Evolutionary conservation across 129 eudicot species (phyloP).

Genomic region (Flaveria bidentis): DNA sequence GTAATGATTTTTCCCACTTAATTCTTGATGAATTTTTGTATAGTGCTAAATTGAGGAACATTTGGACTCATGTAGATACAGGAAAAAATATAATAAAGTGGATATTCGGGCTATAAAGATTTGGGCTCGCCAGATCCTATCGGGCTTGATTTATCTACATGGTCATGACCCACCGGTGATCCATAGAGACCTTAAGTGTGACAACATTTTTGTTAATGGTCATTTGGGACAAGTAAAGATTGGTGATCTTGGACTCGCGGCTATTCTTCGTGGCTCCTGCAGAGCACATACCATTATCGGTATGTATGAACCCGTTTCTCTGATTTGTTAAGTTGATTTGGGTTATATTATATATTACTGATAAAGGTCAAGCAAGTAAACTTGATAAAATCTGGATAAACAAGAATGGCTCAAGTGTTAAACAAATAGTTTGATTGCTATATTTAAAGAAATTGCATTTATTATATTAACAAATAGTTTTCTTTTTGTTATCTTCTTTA

Average conservation of each 20-base stretch:
- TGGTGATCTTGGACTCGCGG: slow-evolving; percentile 91
- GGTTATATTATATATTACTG: not conserved
- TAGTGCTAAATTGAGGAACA: slow-evolving; percentile 20
- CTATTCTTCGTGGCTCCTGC: slow-evolving; percentile 65
- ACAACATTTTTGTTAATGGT: slow-evolving; percentile 80
- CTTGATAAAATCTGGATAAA: not conserved
- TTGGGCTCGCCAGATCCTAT: slow-evolving; percentile 84
- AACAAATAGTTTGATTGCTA: not conserved
- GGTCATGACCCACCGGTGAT: slow-evolving; percentile 86
- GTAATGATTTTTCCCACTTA: slow-evolving; percentile 43
- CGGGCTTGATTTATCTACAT: slow-evolving; percentile 75
- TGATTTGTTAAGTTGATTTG: not conserved
- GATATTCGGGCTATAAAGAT: slow-evolving; percentile 74
- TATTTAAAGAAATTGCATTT: not conserved
- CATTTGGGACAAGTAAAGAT: slow-evolving; percentile 91
- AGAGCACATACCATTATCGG: slow-evolving; percentile 88
- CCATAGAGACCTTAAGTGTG: slow-evolving; percentile 87
- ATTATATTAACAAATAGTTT: not conserved
- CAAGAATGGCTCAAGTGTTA: not conserved
- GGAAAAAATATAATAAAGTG: slow-evolving; percentile 67
- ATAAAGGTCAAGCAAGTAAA: not conserved
- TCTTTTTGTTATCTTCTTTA: not conserved
- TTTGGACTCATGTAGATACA: slow-evolving; percentile 48
- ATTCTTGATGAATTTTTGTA: not conserved
- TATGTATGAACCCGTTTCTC: slow-evolving; percentile 22